Percentiles rank a stretch among this genome's conserved stretches.
These are phyloP conservation scores for Epichloe amarillans DNA, from an alignment of 2,329 filamentous ascomycete genomes.

Conservation along the genomic window DNA sequence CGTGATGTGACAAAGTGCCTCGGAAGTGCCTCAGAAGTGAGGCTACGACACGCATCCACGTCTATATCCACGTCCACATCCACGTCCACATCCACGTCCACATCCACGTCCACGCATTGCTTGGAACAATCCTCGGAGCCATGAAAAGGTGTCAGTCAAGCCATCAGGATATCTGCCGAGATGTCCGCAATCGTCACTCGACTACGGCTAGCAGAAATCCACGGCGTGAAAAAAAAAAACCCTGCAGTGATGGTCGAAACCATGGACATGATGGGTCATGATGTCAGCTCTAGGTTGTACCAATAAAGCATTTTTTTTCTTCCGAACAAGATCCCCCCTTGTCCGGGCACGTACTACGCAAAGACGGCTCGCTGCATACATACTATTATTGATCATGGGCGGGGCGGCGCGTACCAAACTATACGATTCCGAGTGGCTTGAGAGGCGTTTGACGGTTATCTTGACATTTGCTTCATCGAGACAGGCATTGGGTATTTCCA, in stretches of 20 bases:
- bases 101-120: too few species aligned
- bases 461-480: not conserved
- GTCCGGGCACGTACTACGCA: not conserved
- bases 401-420: not conserved
- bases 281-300: not conserved
- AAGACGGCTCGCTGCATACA: constrained; percentile 1
- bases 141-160: too few species aligned
- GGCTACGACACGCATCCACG: too few species aligned
- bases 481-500: too few species aligned
- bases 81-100: too few species aligned
- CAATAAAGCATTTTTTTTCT: not conserved
- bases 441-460: not conserved
- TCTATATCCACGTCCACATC: too few species aligned
- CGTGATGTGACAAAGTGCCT: too few species aligned
- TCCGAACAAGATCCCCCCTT: not conserved
- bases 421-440: not conserved
- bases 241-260: not conserved
- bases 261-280: not conserved
- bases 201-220: too few species aligned
- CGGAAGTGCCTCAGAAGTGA: too few species aligned
- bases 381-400: not conserved
- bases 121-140: too few species aligned
- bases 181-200: too few species aligned
- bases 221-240: not conserved
- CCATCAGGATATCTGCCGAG: too few species aligned